Evolutionary conservation across 2,329 filamentous ascomycete genomes (phyloP).

Genomic region (Colletotrichum sp.): DNA sequence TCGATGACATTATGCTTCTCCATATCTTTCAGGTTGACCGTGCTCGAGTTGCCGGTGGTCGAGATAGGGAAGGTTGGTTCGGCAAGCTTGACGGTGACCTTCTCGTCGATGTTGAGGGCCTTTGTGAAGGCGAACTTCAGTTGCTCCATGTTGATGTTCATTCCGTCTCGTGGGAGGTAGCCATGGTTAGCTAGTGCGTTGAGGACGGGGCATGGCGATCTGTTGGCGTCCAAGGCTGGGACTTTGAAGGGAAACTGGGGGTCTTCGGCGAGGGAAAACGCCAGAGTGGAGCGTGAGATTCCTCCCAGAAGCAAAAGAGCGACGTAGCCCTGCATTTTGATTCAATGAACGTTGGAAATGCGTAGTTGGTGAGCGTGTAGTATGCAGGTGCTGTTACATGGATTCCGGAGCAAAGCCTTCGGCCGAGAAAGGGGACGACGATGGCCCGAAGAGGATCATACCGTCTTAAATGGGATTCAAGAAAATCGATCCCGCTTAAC

Average conservation of each 20-base stretch:
- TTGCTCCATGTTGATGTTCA: constrained; percentile 32
- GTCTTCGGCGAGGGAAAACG: not conserved
- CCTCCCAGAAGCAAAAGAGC: not conserved
- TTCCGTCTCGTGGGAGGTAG: constrained; percentile 44
- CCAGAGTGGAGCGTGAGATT: not conserved
- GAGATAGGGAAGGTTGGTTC: constrained; percentile 33
- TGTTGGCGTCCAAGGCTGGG: not conserved
- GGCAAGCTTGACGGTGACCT: constrained; percentile 18
- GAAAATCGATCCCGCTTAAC: not conserved
- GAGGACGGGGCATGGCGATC: constrained; percentile 43
- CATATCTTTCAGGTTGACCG: constrained; percentile 22
- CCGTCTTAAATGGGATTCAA: not conserved
- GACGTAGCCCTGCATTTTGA: not conserved
- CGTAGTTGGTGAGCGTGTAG: not conserved
- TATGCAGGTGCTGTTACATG: not conserved
- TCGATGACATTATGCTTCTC: constrained; percentile 29
- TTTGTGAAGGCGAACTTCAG: not conserved
- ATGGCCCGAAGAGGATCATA: not conserved
- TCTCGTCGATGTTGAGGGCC: not conserved
- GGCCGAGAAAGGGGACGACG: rapidly evolving
- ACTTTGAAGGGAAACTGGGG: not conserved
- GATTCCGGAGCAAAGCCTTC: not conserved
- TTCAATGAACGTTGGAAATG: not conserved
- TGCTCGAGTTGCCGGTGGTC: constrained; percentile 18
- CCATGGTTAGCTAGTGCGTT: constrained; percentile 50